Evolutionary conservation across 768 basidiomycete genomes (phyloP), one percentile per base, ranked within the genome.

Genomic region (Clavulina sp.): DNA sequence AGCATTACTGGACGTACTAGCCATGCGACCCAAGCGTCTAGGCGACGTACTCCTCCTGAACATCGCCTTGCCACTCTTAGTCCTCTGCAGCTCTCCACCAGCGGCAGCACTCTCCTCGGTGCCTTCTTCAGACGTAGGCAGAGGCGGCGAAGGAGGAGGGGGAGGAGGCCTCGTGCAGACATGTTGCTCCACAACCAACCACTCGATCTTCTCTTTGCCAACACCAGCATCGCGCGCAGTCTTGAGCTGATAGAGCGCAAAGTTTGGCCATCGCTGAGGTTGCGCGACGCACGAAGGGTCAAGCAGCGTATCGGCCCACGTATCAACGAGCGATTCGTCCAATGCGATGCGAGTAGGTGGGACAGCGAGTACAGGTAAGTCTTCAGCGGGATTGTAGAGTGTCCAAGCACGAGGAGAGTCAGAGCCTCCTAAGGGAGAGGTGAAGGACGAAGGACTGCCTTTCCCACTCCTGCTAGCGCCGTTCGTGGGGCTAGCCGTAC

Each of bases 241-340:
- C 60, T 76, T 80, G 49, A 87, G 71, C 61, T 78, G 78, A 62
- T 80, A 81, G 13, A 86, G 61, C 36, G 81, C 72, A 57, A 85
- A 83, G 3, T 70, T 65, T 9, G 82, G 83, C 82, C 79, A 84
- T 40, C 66, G 63, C 24, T 44, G 3, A n/a, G 30, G 13, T 9
- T 16, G 16, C 1, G 69, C 62, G 0, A 80, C 68, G 52, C 84
- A 72, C 18, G 81, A 76, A 58, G 43, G 43, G 26, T 87, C 84
- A 16, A 78, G 65, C 30, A 85, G 60, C 1, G 81, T 73, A 59
- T 87, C 84, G 48, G 70, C 73, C 82, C 83, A 86, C 60, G 84
- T 84, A 62, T 87, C 84, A 50, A 85, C 65, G 61, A 87, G 86
- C 1, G 83, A 81, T 58, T 86, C 84, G 58, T 87, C 84, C 7